phyloP scores from a whole-genome alignment of 768 basidiomycete species.

The Leucocoprinus leucothites region DNA sequence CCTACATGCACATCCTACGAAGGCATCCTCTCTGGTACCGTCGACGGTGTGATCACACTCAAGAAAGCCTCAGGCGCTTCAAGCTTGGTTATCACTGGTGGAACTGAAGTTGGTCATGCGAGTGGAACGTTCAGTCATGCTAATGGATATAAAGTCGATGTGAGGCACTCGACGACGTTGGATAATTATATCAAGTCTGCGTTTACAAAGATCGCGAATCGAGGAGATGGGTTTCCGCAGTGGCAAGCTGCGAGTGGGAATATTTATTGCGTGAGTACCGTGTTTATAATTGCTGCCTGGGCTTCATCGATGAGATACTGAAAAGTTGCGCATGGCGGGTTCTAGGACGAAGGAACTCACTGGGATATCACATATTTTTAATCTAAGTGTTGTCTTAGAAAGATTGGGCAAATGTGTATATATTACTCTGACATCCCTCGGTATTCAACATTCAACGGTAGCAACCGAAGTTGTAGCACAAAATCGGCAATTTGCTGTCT shows the following conservation, averaged over 20 bases:
- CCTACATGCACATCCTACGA: conserved; percentile 26
- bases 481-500: too few relatives aligned
- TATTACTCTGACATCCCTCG: too few relatives aligned
- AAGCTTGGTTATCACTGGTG: conserved; percentile 70
- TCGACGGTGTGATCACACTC: conserved; percentile 24
- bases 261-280: conserved; percentile 24
- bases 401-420: too few relatives aligned
- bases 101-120: conserved; percentile 35
- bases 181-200: conserved; percentile 23
- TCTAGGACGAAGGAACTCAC: conserved; percentile 25
- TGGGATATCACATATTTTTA: conserved; percentile 30
- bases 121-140: conserved; percentile 24
- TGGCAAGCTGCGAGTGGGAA: conserved; percentile 25
- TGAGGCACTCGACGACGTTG: conserved; percentile 19
- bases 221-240: conserved; percentile 25
- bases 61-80: conserved; percentile 43
- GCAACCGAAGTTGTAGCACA: too few relatives aligned
- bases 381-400: too few relatives aligned
- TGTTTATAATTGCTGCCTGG: too few relatives aligned
- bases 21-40: conserved; percentile 25
- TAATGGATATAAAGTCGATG: conserved; percentile 27
- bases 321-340: not conserved
- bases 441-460: too few relatives aligned
- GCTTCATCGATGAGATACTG: too few relatives aligned
- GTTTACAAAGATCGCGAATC: conserved; percentile 24